Conservation (phyloP, 768 basidiomycete species). For the Xanthoconium purpureum region DNA sequence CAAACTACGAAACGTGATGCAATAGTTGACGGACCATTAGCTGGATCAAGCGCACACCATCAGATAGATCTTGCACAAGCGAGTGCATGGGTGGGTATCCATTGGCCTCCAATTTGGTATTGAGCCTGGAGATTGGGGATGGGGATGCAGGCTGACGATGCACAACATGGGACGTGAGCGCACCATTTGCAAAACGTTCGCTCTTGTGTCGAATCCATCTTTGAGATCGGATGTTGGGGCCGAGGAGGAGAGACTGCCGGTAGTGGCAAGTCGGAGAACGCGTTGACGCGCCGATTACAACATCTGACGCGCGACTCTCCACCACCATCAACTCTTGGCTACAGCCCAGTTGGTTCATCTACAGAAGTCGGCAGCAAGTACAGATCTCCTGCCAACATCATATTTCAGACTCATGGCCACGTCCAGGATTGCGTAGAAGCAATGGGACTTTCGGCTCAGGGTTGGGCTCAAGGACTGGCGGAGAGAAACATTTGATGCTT, state of each 20-base stretch:
- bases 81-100: constrained; percentile 87
- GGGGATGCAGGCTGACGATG: not conserved
- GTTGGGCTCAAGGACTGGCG: constrained; percentile 75
- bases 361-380: constrained; percentile 80
- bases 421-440: constrained; percentile 82
- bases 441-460: constrained; percentile 91
- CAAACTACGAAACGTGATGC: not conserved
- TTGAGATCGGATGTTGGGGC: not conserved
- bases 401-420: not conserved
- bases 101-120: constrained; percentile 86
- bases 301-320: constrained; percentile 26
- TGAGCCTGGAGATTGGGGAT: constrained; percentile 62
- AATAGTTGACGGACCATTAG: constrained; percentile 62
- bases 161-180: not conserved
- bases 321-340: constrained; percentile 35
- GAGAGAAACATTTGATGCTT: constrained; percentile 89
- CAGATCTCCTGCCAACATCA: not conserved
- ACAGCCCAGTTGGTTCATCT: constrained; percentile 78
- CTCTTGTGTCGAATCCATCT: constrained; percentile 50
- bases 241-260: not conserved
- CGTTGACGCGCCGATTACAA: not conserved
- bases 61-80: constrained; percentile 85
- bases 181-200: constrained; percentile 93
- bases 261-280: not conserved
- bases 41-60: constrained; percentile 94